Evolutionary conservation across 192 early-diverging fungal species (phyloP), one percentile per base, ranked within the genome.

Genomic region (Podila minutissima): DNA sequence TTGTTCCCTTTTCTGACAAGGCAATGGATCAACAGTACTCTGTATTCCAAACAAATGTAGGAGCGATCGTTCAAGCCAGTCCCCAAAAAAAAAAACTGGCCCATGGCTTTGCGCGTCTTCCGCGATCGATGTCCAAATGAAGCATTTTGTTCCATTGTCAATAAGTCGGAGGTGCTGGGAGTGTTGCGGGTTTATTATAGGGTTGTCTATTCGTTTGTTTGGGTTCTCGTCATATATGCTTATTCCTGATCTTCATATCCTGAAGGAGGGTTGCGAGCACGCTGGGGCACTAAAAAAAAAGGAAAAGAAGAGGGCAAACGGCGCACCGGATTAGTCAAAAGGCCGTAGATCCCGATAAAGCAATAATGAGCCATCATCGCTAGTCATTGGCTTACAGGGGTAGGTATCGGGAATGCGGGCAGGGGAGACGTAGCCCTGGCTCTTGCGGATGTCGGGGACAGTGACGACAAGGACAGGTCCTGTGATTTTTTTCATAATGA

Each of bases 181-280:
- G 13, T 46, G 41, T 46, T 46, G 41, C 41, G 4, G 41, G 15
- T 46, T 46, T 46, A 31, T 37, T 57, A 11, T 58, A 22, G 31
- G 9, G 13, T 58, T 29, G 20, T 28, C 64, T 50, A 38, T 33
- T 29, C 28, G 62, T 17, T 63, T 13, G 20, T 35, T 38, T n/a
- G 13, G 59, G 59, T 46, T 46, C 28, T 60, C 38, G 24, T 8
- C 38, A 41, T n/a, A 7, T 6, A 4, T 49, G 35, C 33, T 28
- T 58, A 19, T 57, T 37, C 55, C 51, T 73, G 73, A 81, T 81
- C 77, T 38, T 81, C 77, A 51, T 81, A 81, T 81, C 77, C 77
- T 60, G 77, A 28, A 59, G 77, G 77, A 33, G 77, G 77, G 71
- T 55, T 73, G 67, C 77, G 77, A 59, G 77, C 77, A 28, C 77